Conservation (phyloP, 1,284 basidiomycete species). For the Cryptococcus sp. region DNA sequence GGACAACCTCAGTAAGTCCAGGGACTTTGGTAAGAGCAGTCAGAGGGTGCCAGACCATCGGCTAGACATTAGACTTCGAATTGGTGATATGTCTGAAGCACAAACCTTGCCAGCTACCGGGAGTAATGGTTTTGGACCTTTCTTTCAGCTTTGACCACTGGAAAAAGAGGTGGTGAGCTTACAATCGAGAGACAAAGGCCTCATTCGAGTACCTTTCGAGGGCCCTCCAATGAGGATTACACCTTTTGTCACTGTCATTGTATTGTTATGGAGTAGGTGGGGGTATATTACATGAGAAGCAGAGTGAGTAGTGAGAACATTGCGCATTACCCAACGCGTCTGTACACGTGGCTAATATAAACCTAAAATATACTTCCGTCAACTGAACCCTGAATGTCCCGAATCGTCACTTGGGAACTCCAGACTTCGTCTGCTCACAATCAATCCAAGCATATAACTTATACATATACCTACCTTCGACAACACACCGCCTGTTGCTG, state of each 20-base stretch:
- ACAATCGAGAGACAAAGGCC: constrained; percentile 52
- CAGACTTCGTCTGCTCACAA: too few species aligned
- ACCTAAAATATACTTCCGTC: too few species aligned
- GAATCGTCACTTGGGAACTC: too few species aligned
- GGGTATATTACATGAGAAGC: constrained; percentile 3
- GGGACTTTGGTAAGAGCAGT: constrained; percentile 50
- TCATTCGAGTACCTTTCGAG: constrained; percentile 51
- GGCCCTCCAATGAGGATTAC: constrained; percentile 48
- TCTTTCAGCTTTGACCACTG: constrained; percentile 3
- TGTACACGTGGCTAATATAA: too few species aligned
- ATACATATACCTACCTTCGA: too few species aligned
- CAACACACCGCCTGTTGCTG: too few species aligned
- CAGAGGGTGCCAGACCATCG: constrained; percentile 54
- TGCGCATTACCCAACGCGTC: too few species aligned
- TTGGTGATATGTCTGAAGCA: background rate
- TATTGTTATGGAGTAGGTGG: background rate
- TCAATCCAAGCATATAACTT: too few species aligned
- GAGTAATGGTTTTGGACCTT: constrained; percentile 50
- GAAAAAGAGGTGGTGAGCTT: constrained; percentile 13
- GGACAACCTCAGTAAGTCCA: constrained; percentile 50
- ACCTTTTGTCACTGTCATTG: constrained; percentile 44
- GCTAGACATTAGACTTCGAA: constrained; percentile 14
- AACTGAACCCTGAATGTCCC: too few species aligned
- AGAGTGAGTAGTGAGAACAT: background rate
- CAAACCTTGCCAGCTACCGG: constrained; percentile 49